A percentile compares a stretch with the other conserved stretches of the same genome.
Conservation (phyloP, 768 basidiomycete genomes). For the Hemileccinum impolitum region DNA sequence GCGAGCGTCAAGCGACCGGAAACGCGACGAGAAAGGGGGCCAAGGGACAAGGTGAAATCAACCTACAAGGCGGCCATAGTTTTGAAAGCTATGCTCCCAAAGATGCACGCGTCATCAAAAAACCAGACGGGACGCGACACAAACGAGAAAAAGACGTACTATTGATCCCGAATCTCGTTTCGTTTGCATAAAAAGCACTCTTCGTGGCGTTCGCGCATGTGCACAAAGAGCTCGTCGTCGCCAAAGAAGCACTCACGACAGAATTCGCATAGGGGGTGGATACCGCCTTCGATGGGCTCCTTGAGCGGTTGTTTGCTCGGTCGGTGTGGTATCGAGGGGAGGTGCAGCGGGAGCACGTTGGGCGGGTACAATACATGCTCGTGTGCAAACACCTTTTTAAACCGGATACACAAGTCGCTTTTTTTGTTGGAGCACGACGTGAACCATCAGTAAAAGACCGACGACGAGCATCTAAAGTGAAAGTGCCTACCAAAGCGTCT, state of each 20-base stretch:
- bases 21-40: background rate
- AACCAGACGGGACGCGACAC: no score
- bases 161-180: constrained; percentile 74
- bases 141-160: constrained; percentile 51
- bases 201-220: constrained; percentile 92
- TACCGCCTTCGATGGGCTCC: constrained; percentile 64
- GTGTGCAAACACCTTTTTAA: constrained; percentile 94
- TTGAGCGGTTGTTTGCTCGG: constrained; percentile 39
- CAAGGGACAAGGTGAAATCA: no score
- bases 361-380: constrained; percentile 85
- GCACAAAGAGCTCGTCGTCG: constrained; percentile 90
- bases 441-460: background rate
- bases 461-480: background rate
- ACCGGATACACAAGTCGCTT: constrained; percentile 83
- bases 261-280: constrained; percentile 82
- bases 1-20: constrained; percentile 2
- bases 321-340: constrained; percentile 63
- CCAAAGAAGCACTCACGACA: constrained; percentile 91
- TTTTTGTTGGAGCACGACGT: background rate
- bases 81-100: constrained; percentile 54
- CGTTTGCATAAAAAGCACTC: constrained; percentile 95
- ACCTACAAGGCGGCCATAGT: constrained; percentile 73
- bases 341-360: constrained; percentile 61
- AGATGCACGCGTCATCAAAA: background rate
- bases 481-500: constrained; percentile 69